These are phyloP conservation scores for Trichosporon inkin DNA, from an alignment of 1,284 basidiomycete species.

Conservation along the genomic window DNA sequence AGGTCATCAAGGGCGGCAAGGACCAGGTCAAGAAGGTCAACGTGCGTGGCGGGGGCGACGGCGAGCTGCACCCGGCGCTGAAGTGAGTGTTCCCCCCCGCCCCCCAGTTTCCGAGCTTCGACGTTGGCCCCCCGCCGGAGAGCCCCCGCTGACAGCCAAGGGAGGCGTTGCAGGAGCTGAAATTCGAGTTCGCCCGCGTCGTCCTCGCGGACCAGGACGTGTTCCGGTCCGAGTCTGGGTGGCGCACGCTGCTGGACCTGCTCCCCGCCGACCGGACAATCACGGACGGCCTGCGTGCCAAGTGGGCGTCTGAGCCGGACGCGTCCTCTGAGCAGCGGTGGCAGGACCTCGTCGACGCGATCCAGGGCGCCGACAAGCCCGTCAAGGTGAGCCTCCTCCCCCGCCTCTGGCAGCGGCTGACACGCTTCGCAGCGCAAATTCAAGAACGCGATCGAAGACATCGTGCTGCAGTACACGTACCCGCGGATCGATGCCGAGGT, in stretches of 20 bases:
- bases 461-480: slow-evolving; percentile 92
- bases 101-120: no score
- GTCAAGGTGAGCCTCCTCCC: no score
- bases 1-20: slow-evolving; percentile 77
- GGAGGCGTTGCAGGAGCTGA: slow-evolving; percentile 58
- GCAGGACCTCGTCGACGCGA: slow-evolving; percentile 57
- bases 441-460: slow-evolving; percentile 65
- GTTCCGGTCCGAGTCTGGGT: slow-evolving; percentile 68
- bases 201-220: slow-evolving; percentile 83
- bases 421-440: slow-evolving; percentile 31
- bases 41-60: slow-evolving; percentile 54
- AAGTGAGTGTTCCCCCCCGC: slow-evolving; percentile 56
- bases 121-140: no score
- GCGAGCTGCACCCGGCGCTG: slow-evolving; percentile 65
- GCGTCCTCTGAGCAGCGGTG: slow-evolving; percentile 66
- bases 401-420: neutral
- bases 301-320: slow-evolving; percentile 62
- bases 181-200: slow-evolving; percentile 61
- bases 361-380: neutral
- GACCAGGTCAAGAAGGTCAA: slow-evolving; percentile 83
- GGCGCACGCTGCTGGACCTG: slow-evolving; percentile 68
- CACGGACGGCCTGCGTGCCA: slow-evolving; percentile 55
- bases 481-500: slow-evolving; percentile 96
- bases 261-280: slow-evolving; percentile 61
- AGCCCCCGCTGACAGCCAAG: slow-evolving; percentile 50